Evolutionary conservation across 129 eudicot species (phyloP).

Genomic region (Lactuca saligna): DNA sequence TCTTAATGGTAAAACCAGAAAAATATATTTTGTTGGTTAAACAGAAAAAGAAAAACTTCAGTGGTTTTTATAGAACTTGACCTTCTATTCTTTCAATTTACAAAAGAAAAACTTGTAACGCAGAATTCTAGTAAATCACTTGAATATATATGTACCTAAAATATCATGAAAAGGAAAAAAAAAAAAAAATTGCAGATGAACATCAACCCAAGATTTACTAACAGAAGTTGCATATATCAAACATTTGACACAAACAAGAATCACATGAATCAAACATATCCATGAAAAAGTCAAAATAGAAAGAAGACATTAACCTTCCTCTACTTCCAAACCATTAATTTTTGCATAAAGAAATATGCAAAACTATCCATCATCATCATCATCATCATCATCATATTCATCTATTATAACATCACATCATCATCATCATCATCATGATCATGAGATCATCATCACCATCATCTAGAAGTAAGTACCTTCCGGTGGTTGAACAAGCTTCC

Average conservation of each 20-base stretch:
- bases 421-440: slow-evolving; percentile 7
- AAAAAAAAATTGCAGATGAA: background rate
- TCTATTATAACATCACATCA: background rate
- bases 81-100: too few species aligned
- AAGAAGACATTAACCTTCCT: slow-evolving; percentile 8
- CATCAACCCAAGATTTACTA: slow-evolving; percentile 8
- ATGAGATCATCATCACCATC: background rate
- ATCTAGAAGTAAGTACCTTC: slow-evolving; percentile 68
- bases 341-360: slow-evolving; percentile 32
- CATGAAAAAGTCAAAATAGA: slow-evolving; percentile 28
- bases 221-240: slow-evolving; percentile 19
- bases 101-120: too few species aligned
- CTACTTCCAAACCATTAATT: slow-evolving; percentile 32
- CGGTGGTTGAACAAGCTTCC: slow-evolving; percentile 77
- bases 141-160: too few species aligned
- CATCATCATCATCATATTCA: slow-evolving; percentile 14
- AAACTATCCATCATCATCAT: background rate
- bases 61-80: too few species aligned
- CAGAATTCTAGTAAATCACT: too few species aligned
- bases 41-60: too few species aligned
- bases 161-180: too few species aligned
- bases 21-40: too few species aligned
- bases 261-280: slow-evolving; percentile 41
- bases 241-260: slow-evolving; percentile 42
- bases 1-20: too few species aligned